These are phyloP conservation scores for Verticillium zaregamsianum DNA, from an alignment of 2,329 filamentous ascomycete species.

Conservation along the genomic window DNA sequence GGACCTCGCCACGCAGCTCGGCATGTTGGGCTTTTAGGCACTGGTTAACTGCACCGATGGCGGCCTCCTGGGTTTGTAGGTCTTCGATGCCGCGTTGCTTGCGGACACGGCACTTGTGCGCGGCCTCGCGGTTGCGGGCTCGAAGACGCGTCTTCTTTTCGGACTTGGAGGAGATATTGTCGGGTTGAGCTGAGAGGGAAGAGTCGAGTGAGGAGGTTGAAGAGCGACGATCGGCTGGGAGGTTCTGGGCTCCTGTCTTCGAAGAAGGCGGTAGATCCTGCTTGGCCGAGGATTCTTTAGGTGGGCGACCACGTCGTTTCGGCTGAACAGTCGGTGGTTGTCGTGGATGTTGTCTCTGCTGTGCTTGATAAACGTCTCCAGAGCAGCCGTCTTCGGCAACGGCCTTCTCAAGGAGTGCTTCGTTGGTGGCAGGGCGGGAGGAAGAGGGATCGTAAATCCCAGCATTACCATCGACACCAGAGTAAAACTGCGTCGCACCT, in stretches of 20 bases:
- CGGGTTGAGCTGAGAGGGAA: not conserved
- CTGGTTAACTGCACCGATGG: constrained; percentile 14
- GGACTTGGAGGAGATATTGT: not conserved
- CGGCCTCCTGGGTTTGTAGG: constrained; percentile 10
- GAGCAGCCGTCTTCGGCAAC: not conserved
- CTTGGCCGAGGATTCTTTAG: not conserved
- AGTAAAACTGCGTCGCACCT: not conserved
- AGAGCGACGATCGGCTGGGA: not conserved
- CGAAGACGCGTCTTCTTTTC: constrained; percentile 11
- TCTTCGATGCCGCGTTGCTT: constrained; percentile 12
- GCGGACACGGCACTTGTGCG: constrained; percentile 12
- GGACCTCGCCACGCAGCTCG: constrained; percentile 7
- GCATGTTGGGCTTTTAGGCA: constrained; percentile 7
- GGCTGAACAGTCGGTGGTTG: not conserved
- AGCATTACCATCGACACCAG: too few relatives aligned
- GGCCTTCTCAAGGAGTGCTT: not conserved
- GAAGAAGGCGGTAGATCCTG: not conserved
- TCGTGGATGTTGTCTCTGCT: not conserved
- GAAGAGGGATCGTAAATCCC: too few relatives aligned
- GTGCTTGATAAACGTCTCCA: not conserved
- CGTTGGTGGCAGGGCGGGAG: too few relatives aligned
- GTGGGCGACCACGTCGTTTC: not conserved
- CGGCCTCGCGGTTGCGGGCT: constrained; percentile 12
- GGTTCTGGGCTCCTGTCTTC: not conserved
- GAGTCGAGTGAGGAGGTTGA: not conserved